Percentiles rank a stretch among this genome's conserved stretches.
Evolutionary conservation across 2,329 filamentous ascomycete species (phyloP).

Genomic region (Alternaria metachromatica): DNA sequence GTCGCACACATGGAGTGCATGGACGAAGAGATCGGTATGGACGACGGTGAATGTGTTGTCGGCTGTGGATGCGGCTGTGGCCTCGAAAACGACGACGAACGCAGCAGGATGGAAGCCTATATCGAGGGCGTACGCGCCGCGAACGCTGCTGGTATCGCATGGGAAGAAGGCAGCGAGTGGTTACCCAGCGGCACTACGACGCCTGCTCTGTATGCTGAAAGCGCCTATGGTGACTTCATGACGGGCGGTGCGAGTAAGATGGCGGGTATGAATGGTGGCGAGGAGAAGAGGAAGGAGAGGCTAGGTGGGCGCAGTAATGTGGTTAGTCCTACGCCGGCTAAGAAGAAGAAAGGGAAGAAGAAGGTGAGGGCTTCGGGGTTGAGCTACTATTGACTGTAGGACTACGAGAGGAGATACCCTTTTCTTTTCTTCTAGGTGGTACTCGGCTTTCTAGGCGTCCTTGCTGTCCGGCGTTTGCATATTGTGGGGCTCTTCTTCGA

Average conservation of each 20-base stretch:
- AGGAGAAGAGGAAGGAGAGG: conserved; percentile 20
- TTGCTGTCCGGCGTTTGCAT: background rate
- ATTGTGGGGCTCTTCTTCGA: too few relatives aligned
- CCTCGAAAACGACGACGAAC: conserved; percentile 34
- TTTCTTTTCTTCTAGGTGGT: background rate
- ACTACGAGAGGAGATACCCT: background rate
- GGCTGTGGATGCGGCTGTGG: conserved; percentile 40
- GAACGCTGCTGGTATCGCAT: conserved; percentile 31
- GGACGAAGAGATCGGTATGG: conserved; percentile 29
- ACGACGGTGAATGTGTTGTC: conserved; percentile 41
- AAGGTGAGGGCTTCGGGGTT: conserved; percentile 34
- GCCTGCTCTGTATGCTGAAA: conserved; percentile 21
- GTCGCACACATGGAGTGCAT: conserved; percentile 49
- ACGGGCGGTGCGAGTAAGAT: conserved; percentile 26
- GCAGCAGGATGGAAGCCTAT: conserved; percentile 36
- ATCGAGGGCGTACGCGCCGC: conserved; percentile 37
- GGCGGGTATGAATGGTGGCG: conserved; percentile 4
- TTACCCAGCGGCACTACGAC: conserved; percentile 30
- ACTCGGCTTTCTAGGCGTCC: background rate
- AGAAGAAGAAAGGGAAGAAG: conserved; percentile 33
- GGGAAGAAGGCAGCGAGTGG: conserved; percentile 37
- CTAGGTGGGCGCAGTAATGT: conserved; percentile 9
- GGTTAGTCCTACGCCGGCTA: conserved; percentile 26
- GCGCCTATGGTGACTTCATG: conserved; percentile 25
- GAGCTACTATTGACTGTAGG: conserved; percentile 36